phyloP scores from a whole-genome alignment of 768 basidiomycete species.

The Tricholoma sp. region DNA sequence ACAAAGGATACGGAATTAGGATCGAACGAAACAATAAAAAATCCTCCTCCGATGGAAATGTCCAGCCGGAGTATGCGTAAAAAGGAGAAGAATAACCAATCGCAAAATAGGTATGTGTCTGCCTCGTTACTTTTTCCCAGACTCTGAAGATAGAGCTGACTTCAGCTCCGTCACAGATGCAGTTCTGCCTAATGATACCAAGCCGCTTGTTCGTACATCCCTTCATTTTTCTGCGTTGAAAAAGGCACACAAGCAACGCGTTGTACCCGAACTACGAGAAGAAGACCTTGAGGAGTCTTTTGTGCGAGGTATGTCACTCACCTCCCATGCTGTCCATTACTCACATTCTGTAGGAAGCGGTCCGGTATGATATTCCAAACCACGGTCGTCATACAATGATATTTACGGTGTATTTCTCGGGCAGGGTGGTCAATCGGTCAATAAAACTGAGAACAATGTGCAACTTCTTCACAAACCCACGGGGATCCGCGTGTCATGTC shows the following conservation, averaged over 20 bases:
- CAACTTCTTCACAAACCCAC: conserved; percentile 87
- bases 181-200: conserved; percentile 29
- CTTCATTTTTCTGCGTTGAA: conserved; percentile 67
- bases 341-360: conserved; percentile 59
- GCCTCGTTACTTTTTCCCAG: neutral
- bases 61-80: conserved; percentile 45
- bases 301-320: conserved; percentile 60
- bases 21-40: conserved; percentile 75
- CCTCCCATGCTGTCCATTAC: neutral
- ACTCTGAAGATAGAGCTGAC: conserved; percentile 19
- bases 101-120: conserved; percentile 21
- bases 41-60: conserved; percentile 37
- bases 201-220: conserved; percentile 19
- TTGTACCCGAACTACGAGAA: conserved; percentile 65
- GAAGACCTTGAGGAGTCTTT: conserved; percentile 84
- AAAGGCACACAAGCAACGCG: conserved; percentile 59
- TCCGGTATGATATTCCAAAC: conserved; percentile 42
- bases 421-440: conserved; percentile 91
- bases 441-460: conserved; percentile 91
- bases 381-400: conserved; percentile 11
- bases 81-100: conserved; percentile 31
- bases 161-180: conserved; percentile 27
- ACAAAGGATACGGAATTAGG: conserved; percentile 84
- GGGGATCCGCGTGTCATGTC: conserved; percentile 80
- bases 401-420: conserved; percentile 21